Conservation (phyloP, 108 stramenopile genomes). For the Poteriospumella lacustris region DNA sequence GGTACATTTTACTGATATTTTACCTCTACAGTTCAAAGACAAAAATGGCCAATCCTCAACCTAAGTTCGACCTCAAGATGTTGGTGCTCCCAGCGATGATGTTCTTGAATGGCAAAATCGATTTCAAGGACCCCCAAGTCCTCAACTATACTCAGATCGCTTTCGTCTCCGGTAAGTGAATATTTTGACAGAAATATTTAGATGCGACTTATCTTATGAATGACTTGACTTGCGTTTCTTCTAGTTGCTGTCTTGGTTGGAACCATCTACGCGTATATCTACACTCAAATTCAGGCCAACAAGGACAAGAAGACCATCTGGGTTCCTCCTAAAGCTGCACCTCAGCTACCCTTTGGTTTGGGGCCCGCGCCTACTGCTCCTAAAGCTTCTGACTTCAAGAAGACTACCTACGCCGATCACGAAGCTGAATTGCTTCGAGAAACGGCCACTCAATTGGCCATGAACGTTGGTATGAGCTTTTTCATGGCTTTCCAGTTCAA, state of each 20-base stretch:
- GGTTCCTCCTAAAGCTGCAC: slow-evolving; percentile 27
- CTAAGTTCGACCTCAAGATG: slow-evolving; percentile 27
- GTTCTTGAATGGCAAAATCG: background rate
- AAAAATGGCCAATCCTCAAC: slow-evolving; percentile 5
- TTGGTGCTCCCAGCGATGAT: slow-evolving; percentile 9
- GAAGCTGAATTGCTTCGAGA: background rate
- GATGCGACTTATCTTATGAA: background rate
- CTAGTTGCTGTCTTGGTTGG: background rate
- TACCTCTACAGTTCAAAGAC: too few relatives aligned
- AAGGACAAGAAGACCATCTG: slow-evolving; percentile 6
- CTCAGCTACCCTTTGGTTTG: slow-evolving; percentile 17
- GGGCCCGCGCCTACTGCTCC: background rate
- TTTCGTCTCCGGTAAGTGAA: background rate
- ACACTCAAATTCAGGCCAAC: background rate
- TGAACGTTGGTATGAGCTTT: background rate
- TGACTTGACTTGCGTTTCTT: background rate
- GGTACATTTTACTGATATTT: too few relatives aligned
- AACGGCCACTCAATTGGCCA: background rate
- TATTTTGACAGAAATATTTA: background rate
- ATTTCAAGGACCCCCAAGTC: slow-evolving; percentile 10
- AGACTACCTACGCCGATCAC: slow-evolving; percentile 15
- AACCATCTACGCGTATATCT: background rate
- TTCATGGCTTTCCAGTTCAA: slow-evolving; percentile 26
- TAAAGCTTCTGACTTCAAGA: background rate
- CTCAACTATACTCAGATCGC: background rate